A percentile compares a stretch with the other conserved stretches of the same genome.
Evolutionary conservation across 352 stramenopile species (phyloP).

Genomic region (Phytopythium mirpurense): DNA sequence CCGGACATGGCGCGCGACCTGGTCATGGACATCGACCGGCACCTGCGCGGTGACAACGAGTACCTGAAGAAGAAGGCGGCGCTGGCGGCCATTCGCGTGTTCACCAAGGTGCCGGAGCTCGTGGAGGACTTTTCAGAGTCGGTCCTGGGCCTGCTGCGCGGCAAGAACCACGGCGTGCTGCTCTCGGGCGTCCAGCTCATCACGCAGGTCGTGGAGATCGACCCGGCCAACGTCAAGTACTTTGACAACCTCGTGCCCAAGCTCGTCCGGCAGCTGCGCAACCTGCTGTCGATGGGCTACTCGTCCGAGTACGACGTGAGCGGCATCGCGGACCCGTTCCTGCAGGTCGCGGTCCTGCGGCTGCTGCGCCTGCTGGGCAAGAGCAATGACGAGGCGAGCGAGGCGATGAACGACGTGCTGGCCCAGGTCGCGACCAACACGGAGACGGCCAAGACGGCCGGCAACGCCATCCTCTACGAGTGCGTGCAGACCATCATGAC

Average conservation of each 20-base stretch:
- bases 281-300: conserved; percentile 97
- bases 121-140: conserved; percentile 98
- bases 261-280: conserved; percentile 88
- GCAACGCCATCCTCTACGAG: conserved; percentile 99
- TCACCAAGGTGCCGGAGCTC: conserved; percentile 96
- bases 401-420: conserved; percentile 97
- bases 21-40: conserved; percentile 97
- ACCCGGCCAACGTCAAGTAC: conserved; percentile 68
- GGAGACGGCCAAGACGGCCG: conserved; percentile 98
- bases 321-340: conserved; percentile 98
- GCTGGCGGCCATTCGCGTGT: conserved; percentile 90
- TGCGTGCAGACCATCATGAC: conserved; percentile 99
- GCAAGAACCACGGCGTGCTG: conserved; percentile 96
- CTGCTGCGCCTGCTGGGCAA: conserved; percentile 95
- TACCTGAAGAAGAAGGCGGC: conserved; percentile 98
- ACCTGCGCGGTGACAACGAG: conserved; percentile 88
- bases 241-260: conserved; percentile 73
- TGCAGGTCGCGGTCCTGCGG: conserved; percentile 90
- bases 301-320: conserved; percentile 98
- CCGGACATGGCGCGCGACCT: conserved; percentile 98
- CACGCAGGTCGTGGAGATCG: conserved; percentile 87
- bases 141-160: conserved; percentile 92
- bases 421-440: conserved; percentile 99
- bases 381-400: conserved; percentile 91
- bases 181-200: conserved; percentile 97